Conservation (phyloP, 2,329 filamentous ascomycete species). For the Fusarium sulawesiense region DNA sequence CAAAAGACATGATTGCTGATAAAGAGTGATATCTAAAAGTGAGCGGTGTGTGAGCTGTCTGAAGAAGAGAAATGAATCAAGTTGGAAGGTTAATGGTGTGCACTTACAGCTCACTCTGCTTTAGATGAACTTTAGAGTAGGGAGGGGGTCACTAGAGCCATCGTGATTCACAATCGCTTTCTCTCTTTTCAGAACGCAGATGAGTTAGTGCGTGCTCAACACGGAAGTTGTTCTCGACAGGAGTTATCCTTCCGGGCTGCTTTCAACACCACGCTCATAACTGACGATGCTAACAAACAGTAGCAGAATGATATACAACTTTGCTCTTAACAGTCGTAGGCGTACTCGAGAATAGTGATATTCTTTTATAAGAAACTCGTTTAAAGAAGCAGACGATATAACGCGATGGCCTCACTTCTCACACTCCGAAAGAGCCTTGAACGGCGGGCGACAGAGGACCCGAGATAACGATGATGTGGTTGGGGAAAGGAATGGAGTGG, state of each 20-base stretch:
- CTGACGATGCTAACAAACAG: not conserved
- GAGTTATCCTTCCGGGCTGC: not conserved
- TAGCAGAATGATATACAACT: no score
- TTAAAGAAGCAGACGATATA: not conserved
- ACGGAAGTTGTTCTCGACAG: no score
- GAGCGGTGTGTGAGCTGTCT: conserved; percentile 11
- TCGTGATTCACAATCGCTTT: conserved; percentile 10
- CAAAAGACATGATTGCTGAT: not conserved
- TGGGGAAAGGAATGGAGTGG: not conserved
- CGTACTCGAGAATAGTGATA: not conserved
- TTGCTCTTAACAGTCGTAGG: not conserved
- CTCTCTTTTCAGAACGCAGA: not conserved
- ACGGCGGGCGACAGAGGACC: not conserved
- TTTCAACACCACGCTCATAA: not conserved
- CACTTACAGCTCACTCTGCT: conserved; percentile 8
- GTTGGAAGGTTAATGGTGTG: not conserved
- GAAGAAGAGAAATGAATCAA: not conserved
- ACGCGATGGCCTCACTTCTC: conserved; percentile 4
- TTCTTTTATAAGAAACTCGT: not conserved
- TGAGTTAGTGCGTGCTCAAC: no score
- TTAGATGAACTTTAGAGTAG: not conserved
- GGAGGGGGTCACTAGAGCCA: not conserved
- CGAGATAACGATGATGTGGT: not conserved
- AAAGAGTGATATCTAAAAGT: conserved; percentile 2
- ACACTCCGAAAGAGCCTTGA: not conserved